Evolutionary conservation across 2,329 filamentous ascomycete genomes (phyloP), one percentile per base, ranked within the genome.

Genomic region (Fusarium oxysporum): DNA sequence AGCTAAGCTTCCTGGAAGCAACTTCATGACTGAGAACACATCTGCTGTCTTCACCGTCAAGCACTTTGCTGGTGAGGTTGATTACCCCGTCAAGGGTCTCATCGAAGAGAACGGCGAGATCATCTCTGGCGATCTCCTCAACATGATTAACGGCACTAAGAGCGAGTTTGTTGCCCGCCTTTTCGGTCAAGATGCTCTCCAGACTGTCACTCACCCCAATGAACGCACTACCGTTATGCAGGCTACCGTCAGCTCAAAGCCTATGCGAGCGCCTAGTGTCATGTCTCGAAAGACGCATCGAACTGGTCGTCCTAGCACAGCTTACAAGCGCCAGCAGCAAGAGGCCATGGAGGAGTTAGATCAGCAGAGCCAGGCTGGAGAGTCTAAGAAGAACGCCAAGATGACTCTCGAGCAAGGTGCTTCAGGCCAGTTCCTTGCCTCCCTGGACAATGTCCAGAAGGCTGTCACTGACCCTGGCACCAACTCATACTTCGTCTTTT

Each of bases 401-500:
- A 78, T 78, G n/a, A 78, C 77, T 5, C 85, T 86, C 3, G 92
- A 95, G 57, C 94, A 97, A 81, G 96, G 96, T 53, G 96, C 96
- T 21, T 94, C 96, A 0, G 95, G 93, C 5, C 96, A 99, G 80
- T 99, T 97, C 83, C 85, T 99, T 28, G 91, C 93, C 2, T 93
- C 95, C 0, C 86, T 99, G 32, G 94, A 97, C 73, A 97, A 96
- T 67, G 93, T 99, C 64, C 97, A 92, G 65, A 95, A 96, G 77
- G 95, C 94, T 5, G 86, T 99, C 48, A 92, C 91, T 5, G 91
- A 93, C 5, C 89, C 92, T 8, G 93, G 95, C 78, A 93, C 95
- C 16, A 99, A 99, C 78, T 90, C 93, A 2, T 99, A 99, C 83
- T 98, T 98, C 77, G 90, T 99, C 48, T 98, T 99, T 83, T 99